Base-by-base conservation (phyloP, 495 filamentous ascomycete species). In the Xylaria sp. region DNA sequence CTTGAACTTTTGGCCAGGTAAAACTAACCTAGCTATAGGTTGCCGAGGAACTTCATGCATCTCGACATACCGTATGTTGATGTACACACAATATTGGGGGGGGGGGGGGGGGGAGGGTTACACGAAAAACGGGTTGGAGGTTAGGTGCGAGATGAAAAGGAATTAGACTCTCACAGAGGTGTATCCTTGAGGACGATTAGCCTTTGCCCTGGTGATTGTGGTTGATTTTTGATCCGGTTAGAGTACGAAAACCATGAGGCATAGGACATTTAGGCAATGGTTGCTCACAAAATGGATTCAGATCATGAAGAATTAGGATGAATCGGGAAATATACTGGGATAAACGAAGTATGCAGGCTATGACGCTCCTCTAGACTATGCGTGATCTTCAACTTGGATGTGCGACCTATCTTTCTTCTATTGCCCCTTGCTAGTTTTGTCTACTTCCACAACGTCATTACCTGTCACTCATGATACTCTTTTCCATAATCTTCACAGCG, bases 401-500 rank as follows among this genome's bases (percentile, higher is more conserved):
- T 52, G 26, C 11, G 5, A 61, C 14, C 2, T 33, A 43, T 15
- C 31, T 46, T 26, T 44, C n/a, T 19, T 53, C n/a, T n/a, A 6
- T 40, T 40, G 24, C 9, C 19, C 19, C 41, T 59, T n/a, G 9
- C 8, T 31, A 15, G 26, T n/a, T 19, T 59, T 59, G 57, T 17
- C 35, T 14, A 29, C 17, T 7, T 26, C 35, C 29, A 12, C 55
- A 1, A 31, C 29, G 44, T 35, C 14, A 24, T 24, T 53, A 66
- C 40, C 35, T 72, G 62, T 72, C 58, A 67, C 65, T 74, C 71
- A 70, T 72, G 69, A 86, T 48, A 61, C 72, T 79, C 85, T 90
- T 92, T 80, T 95, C 92, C 75, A 97, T 85, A 55, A 85, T 82
- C 74, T 87, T 84, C 17, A 92, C 85, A n/a, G 89, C 90, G 71